These are phyloP conservation scores for Poa pratensis DNA, from an alignment of 176 grass and related monocot species.

Conservation along the genomic window DNA sequence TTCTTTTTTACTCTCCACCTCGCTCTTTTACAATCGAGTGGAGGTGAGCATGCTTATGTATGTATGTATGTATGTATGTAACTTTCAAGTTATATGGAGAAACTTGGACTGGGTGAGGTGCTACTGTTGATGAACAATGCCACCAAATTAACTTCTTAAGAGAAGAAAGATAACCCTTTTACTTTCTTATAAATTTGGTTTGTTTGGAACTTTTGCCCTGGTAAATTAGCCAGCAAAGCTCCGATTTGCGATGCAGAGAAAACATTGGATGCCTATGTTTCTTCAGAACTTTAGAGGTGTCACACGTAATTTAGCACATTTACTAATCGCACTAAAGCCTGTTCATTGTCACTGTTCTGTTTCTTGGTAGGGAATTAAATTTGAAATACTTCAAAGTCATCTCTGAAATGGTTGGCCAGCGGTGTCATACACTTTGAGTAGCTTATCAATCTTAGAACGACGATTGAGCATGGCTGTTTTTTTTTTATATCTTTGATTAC, in stretches of 20 bases:
- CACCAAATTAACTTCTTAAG: neutral
- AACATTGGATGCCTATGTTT: neutral
- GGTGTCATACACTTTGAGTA: neutral
- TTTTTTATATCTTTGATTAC: neutral
- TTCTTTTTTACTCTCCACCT: neutral
- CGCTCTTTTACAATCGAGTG: neutral
- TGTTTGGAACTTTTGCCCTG: neutral
- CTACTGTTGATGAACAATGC: constrained; percentile 10
- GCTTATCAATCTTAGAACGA: neutral
- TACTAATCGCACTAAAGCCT: neutral
- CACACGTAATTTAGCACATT: neutral
- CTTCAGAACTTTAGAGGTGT: neutral
- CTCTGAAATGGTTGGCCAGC: neutral
- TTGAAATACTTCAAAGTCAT: neutral
- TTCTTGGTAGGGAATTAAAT: neutral
- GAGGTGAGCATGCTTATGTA: neutral
- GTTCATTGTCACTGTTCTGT: neutral
- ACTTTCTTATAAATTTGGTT: neutral
- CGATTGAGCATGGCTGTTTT: neutral
- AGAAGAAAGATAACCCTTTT: neutral
- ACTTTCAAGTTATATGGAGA: constrained; percentile 13
- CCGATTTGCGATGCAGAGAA: neutral
- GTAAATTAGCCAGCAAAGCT: neutral
- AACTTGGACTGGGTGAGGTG: constrained; percentile 9
- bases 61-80: no score